These are phyloP conservation scores for Pichia nakasei DNA, from an alignment of 805 yeast genomes.

Conservation along the genomic window DNA sequence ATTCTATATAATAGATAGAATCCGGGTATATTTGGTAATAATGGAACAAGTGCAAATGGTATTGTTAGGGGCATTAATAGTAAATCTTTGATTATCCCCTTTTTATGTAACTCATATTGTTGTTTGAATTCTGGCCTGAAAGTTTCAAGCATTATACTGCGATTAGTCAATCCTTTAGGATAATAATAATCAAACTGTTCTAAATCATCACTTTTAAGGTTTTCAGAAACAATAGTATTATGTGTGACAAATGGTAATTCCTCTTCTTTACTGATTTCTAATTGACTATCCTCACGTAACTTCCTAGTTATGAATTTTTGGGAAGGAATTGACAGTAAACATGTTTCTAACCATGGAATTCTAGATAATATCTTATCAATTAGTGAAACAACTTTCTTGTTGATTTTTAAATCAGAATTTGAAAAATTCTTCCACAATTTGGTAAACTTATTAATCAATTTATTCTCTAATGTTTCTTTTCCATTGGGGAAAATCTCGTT, in stretches of 20 bases:
- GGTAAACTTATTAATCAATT: conserved; percentile 39
- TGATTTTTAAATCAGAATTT: conserved; percentile 45
- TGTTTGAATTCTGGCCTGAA: conserved; percentile 33
- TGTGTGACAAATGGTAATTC: conserved; percentile 1
- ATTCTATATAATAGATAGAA: conserved; percentile 73
- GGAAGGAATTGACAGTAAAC: conserved; percentile 70
- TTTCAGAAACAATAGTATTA: conserved; percentile 1
- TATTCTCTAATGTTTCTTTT: conserved; percentile 28
- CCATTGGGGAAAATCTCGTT: conserved; percentile 27
- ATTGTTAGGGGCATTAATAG: conserved; percentile 65
- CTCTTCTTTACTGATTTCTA: background rate
- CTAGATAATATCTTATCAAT: conserved; percentile 47
- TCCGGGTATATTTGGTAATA: conserved; percentile 90
- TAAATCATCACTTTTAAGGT: conserved; percentile 21
- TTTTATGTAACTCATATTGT: conserved; percentile 46
- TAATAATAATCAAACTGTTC: conserved; percentile 39
- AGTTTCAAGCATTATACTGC: conserved; percentile 27
- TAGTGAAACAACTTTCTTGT: conserved; percentile 47
- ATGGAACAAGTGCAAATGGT: conserved; percentile 74
- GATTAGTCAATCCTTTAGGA: conserved; percentile 33
- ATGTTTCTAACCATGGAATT: conserved; percentile 74
- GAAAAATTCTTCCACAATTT: conserved; percentile 57
- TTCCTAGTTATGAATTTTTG: conserved; percentile 47
- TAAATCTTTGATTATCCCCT: conserved; percentile 43
- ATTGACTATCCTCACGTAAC: conserved; percentile 25